Base-by-base conservation (phyloP, 148 eudicot species). In the Rhododendron molle region DNA sequence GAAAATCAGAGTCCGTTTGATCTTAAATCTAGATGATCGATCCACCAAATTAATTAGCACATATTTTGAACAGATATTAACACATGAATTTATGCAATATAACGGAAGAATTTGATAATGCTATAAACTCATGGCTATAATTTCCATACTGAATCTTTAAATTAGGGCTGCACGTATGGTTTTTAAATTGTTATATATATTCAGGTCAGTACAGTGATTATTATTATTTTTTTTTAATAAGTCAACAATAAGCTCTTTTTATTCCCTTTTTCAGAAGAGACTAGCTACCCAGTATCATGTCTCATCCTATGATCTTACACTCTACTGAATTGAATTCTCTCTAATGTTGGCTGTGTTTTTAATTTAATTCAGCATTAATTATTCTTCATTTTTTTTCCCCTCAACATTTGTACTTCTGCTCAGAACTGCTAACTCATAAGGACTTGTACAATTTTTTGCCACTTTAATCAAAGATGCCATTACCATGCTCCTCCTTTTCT, bases 251-350 rank as follows among this genome's bases (percentile, higher is more conserved):
- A 54, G 2, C 47, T 10, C 13, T 83, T 67, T 43, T 44, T 3
- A 58, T 15, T 20, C 23, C 43, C 16, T 14, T 5, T 83, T 49
- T 40, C 26, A 52, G 77, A 84, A 84, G 50, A 14, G 69, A 74
- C 36, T 13, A 71, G 36, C 30, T 34, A 50, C 18, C 80, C 36
- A 84, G 60, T 84, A 76, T 84, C 86, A 74, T 36, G 81, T 76
- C 86, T 52, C 16, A 47, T 71, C 60, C n/a, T 30, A n/a, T 80
- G 44, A 34, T 74, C 44, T 46, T 38, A 38, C 11, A 5, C 8
- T 72, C 40, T 34, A 38, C 50, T 84, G 69, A 73, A 49, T 32
- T 73, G 14, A 83, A 26, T 83, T 71, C 78, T 82, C 11, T 11
- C 21, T 2, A 11, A 2, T 28, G 60, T 52, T 50, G 9, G 40